Evolutionary conservation across 1,139 yeast genomes (phyloP), one percentile per base, ranked within the genome.

Genomic region (Candida neerlandica): DNA sequence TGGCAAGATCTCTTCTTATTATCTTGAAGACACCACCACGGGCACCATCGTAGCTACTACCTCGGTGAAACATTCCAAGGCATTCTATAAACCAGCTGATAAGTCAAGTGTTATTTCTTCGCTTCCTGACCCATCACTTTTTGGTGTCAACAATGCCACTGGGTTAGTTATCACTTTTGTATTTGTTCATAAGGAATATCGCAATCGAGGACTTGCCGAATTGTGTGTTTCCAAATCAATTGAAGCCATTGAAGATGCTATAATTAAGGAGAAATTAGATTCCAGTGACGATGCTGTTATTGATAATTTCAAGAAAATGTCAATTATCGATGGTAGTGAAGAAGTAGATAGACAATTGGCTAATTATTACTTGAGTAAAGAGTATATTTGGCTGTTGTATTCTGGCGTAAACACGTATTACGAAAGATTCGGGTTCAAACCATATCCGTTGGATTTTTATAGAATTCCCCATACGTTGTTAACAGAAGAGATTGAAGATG

Each of bases 371-470:
- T 63, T 75, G 55, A 57, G 71, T 33, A 71, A 73, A 51, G 59
- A 71, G 51, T 73, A 70, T 53, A 63, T 73, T 48, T 73, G 78
- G 80, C 56, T 58, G 18, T 63, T 74, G 48, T 71, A 73, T 55
- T 73, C 79, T 3, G 72, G 67, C 1, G 67, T 66, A 4, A 71
- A 67, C 7, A 58, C 55, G 10, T 71, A 60, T 44, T 75, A 74
- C 51, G 65, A 64, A 48, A 58, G 67, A 48, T 69, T 73, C 53
- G 80, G 80, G 1, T 75, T 75, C 58, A 72, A 71, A 48, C 51
- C 63, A 2, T 71, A 58, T 51, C 78, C 79, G 0, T 38, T 72
- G 29, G 74, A 73, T 41, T 66, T 69, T 48, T 75, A 68, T 52
- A 59, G 61, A 50, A 55, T 75, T 12, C 78, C 78, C 1, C 46